Base-by-base conservation (phyloP, 1,139 yeast genomes). In the Hansenula anomala region DNA sequence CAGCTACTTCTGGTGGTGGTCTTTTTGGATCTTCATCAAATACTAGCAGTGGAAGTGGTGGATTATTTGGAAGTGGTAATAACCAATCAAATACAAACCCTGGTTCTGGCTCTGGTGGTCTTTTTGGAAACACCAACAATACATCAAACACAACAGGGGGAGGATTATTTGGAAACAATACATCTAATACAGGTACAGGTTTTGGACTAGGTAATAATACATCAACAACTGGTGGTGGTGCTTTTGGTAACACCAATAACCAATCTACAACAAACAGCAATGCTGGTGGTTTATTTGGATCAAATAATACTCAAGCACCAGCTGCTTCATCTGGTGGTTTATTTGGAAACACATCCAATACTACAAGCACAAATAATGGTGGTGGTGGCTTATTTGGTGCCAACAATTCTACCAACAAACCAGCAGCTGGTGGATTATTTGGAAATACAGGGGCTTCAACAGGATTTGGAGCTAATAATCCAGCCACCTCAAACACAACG, bases 221-320 rank as follows among this genome's bases (percentile, higher is more conserved):
- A 20, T 20, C 22, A 9, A 20, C 25, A 10, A 13, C 25, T 23
- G 4, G 13, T 14, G 56, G 59, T 19, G 65, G 71, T 3, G 50
- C 67, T 11, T 69, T 71, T 60, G 74, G 74, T 15, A 48, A 48
- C 20, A 59, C 5, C 10, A 28, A 28, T 13, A 18, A 16, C 6
- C 10, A 19, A 6, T 4, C 14, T 11, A 43, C 56, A 56, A 23
- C 37, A 22, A n/a, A n/a, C n/a, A n/a, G n/a, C n/a, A n/a, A n/a
- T n/a, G 37, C 52, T 31, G 39, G 73, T 18, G 71, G 75, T 0
- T 48, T 71, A 14, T 71, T 73, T 58, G 70, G 70, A 47, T 35
- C 44, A 44, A 38, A 36, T 25, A 46, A 34, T 37, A 37, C 38
- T 46, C 35, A 42, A 37, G 32, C 41, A 48, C 60, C 22, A 20